Base-by-base conservation (phyloP, 768 basidiomycete species). In the Rhizopogon vulgaris region DNA sequence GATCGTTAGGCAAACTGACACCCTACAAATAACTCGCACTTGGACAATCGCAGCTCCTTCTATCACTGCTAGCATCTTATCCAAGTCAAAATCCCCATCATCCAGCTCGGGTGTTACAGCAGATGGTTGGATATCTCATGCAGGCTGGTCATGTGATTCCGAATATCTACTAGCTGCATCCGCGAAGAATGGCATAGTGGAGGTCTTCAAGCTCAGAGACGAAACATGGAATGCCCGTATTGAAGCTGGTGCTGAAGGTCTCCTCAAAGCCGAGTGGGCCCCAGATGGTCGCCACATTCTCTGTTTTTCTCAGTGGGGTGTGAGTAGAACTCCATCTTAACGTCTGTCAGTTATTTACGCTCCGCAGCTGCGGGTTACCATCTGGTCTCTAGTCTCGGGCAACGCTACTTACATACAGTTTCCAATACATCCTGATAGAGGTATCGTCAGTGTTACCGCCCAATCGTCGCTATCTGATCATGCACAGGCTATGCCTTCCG, bases 251-350 rank as follows among this genome's bases (percentile, higher is more conserved):
- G 77, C 83, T 24, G 94, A 95, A 73, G 83, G 94, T 10, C 79
- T 96, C 45, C 78, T 84, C 17, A 90, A 82, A 62, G 90, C 86
- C 15, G 90, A 94, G 62, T 97, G 94, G 94, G 88, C 87, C 0
- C 89, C 87, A 2, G 88, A 87, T 62, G 91, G 91, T 14, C 77
- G 88, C 36, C 83, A 81, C 14, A 73, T 96, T 4, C 69, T 96
- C 28, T 94, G 90, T 61, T 97, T 94, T 69, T 94, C 91, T 3
- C 89, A 94, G 59, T 90, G 90, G 87, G 90, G 88, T 60, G 94
- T 94, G 71, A 74, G 93, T 46, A 24, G 10, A 24, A 3, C 9
- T 34, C 80, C 18, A 17, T 28, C 39, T 37, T 55, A 51, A 25
- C 30, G 8, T 38, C 30, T 38, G 52, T 17, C 42, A 37, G 37